Conservation (phyloP, 352 stramenopile species). For the Phytophthora palmivora region DNA sequence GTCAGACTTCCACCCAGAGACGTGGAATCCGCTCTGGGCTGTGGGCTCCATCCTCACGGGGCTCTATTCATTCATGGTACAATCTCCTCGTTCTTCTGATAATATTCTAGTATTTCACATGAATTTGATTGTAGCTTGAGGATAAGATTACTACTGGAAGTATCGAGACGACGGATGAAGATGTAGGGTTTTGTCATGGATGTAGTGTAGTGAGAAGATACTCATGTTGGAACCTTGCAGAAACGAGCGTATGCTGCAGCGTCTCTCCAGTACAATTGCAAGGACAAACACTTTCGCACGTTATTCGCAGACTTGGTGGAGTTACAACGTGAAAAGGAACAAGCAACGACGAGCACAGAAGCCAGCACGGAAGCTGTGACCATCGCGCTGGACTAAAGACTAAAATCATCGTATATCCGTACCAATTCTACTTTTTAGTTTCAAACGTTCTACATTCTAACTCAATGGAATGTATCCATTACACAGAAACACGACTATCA, state of each 20-base stretch:
- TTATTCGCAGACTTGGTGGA: conserved; percentile 89
- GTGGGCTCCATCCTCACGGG: conserved; percentile 95
- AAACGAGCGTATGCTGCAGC: conserved; percentile 74
- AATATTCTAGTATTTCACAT: too few species aligned
- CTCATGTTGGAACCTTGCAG: conserved; percentile 26
- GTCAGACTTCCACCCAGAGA: conserved; percentile 96
- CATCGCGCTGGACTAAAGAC: conserved; percentile 24
- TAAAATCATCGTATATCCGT: too few species aligned
- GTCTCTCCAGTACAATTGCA: conserved; percentile 83
- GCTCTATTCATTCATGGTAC: conserved; percentile 95
- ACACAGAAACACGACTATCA: conserved; percentile 4
- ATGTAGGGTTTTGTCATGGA: conserved; percentile 32
- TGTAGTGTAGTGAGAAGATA: too few species aligned
- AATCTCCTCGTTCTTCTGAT: too few species aligned
- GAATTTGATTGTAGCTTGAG: conserved; percentile 64
- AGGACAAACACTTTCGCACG: conserved; percentile 81
- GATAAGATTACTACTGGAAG: conserved; percentile 88
- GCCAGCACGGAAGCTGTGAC: background rate
- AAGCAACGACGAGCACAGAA: background rate
- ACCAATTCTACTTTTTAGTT: too few species aligned
- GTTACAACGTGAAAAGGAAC: conserved; percentile 39
- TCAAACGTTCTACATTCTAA: too few species aligned
- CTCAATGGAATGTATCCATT: conserved; percentile 16
- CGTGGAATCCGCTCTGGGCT: conserved; percentile 97
- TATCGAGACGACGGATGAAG: conserved; percentile 78